These are phyloP conservation scores for Kandelia obovata DNA, from an alignment of 345 rosid genomes.

Conservation along the genomic window DNA sequence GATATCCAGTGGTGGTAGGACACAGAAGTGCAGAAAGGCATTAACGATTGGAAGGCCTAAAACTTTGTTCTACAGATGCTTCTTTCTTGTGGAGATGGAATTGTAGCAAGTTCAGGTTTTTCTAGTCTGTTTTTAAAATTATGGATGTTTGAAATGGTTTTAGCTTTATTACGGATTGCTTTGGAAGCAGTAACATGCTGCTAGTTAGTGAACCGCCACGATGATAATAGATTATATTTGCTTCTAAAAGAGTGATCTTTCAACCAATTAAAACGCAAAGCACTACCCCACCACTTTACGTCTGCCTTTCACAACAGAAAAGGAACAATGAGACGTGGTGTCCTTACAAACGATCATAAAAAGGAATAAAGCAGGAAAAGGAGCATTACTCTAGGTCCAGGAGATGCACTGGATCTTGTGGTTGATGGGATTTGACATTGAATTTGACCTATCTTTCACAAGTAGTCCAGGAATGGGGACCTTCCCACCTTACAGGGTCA, in stretches of 20 bases:
- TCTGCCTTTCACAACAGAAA: conserved; percentile 1
- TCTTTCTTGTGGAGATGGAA: background rate
- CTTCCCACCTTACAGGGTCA: conserved; percentile 5
- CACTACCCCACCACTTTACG: conserved; percentile 20
- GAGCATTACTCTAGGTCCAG: conserved; percentile 1
- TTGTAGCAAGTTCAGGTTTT: no score
- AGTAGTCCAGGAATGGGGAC: background rate
- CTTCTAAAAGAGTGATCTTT: background rate
- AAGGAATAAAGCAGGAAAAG: background rate
- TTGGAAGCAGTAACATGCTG: background rate
- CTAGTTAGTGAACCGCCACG: background rate
- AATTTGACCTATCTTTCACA: background rate
- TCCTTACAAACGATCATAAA: conserved; percentile 2
- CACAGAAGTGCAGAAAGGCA: background rate
- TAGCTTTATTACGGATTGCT: background rate
- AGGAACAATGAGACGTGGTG: background rate
- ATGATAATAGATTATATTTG: background rate
- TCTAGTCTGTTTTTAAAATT: no score
- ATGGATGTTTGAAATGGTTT: background rate
- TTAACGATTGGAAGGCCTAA: background rate
- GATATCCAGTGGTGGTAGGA: background rate
- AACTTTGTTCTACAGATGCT: conserved; percentile 28
- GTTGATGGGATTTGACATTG: conserved; percentile 8
- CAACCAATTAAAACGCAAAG: conserved; percentile 8
- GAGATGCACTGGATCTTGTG: conserved; percentile 15